A percentile compares a stretch with the other conserved stretches of the same genome.
Conservation (phyloP, 2,329 filamentous ascomycete species). For the Colletotrichum echinochloae region DNA sequence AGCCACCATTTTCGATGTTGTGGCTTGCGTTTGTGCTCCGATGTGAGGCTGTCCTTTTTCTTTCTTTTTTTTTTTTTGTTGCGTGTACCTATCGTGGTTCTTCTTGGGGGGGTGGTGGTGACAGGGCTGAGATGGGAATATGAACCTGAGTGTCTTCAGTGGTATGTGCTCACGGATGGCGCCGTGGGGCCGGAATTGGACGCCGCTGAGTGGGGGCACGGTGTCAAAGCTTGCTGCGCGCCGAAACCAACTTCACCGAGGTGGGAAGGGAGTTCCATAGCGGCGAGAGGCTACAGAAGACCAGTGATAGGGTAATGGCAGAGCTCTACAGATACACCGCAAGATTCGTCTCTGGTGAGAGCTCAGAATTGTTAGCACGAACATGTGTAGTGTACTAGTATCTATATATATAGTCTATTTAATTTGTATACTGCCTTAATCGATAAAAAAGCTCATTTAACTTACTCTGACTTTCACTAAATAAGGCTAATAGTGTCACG, state of each 20-base stretch:
- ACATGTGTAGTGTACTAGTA: too few relatives aligned
- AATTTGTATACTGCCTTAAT: too few relatives aligned
- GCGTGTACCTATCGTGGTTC: slow-evolving; percentile 21
- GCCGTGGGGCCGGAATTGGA: slow-evolving; percentile 23
- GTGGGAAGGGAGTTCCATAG: slow-evolving; percentile 14
- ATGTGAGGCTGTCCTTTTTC: neutral
- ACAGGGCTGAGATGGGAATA: slow-evolving; percentile 18
- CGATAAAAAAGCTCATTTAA: too few relatives aligned
- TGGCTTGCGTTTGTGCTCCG: neutral
- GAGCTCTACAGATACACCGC: neutral
- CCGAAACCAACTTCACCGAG: slow-evolving; percentile 11
- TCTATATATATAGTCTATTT: too few relatives aligned
- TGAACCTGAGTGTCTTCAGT: slow-evolving; percentile 6
- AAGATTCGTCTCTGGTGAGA: neutral
- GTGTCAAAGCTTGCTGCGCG: slow-evolving; percentile 15
- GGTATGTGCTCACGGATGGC: slow-evolving; percentile 2
- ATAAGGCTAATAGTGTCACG: too few relatives aligned
- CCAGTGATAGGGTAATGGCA: neutral
- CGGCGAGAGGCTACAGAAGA: slow-evolving; percentile 8
- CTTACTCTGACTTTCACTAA: too few relatives aligned
- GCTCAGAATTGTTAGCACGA: neutral
- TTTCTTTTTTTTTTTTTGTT: neutral
- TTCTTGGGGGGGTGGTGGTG: slow-evolving; percentile 27
- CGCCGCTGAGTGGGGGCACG: slow-evolving; percentile 8
- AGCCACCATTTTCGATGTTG: slow-evolving; percentile 49